Conservation (phyloP, 306 rosid species). For the Erythrophleum fordii region DNA sequence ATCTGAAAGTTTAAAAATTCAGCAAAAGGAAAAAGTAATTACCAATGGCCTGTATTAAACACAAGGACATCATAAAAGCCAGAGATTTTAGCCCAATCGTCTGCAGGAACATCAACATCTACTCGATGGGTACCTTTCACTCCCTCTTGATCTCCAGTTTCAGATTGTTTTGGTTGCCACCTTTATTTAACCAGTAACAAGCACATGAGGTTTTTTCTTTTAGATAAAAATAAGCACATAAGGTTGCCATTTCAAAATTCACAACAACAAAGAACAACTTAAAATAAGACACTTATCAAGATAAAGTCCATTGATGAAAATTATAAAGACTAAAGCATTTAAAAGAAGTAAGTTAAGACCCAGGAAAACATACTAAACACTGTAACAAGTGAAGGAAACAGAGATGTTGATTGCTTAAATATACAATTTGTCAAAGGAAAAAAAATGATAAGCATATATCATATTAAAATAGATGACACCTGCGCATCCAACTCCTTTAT, state of each 20-base stretch:
- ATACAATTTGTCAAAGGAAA: neutral
- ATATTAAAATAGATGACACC: neutral
- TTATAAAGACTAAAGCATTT: no score
- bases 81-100: conserved; percentile 76
- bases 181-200: conserved; percentile 62
- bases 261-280: conserved; percentile 11
- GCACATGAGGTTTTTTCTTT: no score
- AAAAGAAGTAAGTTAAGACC: no score
- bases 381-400: neutral
- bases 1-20: conserved; percentile 21
- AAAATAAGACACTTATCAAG: conserved; percentile 13
- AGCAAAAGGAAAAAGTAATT: conserved; percentile 39
- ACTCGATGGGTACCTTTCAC: conserved; percentile 69
- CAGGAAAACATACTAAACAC: conserved; percentile 8
- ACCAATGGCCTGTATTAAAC: conserved; percentile 95
- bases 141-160: conserved; percentile 49
- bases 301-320: conserved; percentile 22
- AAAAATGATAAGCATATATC: neutral
- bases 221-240: conserved; percentile 39
- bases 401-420: neutral
- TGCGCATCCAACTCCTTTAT: no score
- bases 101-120: conserved; percentile 88
- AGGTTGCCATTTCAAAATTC: conserved; percentile 50
- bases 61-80: conserved; percentile 82
- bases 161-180: conserved; percentile 74